Evolutionary conservation across 75 land plant species (phyloP).

Genomic region (Sequoiadendron giganteum): DNA sequence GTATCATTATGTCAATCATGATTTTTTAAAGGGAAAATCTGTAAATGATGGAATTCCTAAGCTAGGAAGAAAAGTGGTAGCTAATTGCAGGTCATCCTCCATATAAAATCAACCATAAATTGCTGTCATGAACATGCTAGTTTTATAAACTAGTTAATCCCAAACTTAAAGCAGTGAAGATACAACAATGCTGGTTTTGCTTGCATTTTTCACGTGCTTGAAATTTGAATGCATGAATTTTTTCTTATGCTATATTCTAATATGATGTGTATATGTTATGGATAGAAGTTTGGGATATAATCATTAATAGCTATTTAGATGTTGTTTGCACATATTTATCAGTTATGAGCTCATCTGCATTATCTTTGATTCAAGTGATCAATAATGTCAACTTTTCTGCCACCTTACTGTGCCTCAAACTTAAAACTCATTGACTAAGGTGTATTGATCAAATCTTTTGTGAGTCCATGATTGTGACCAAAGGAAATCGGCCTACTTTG

Average conservation of each 20-base stretch:
- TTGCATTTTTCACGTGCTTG: background rate
- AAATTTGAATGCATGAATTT: background rate
- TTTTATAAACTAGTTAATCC: background rate
- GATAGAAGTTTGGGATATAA: background rate
- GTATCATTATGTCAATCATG: background rate
- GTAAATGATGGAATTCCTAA: background rate
- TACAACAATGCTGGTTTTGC: background rate
- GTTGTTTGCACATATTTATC: background rate
- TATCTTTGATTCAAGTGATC: background rate
- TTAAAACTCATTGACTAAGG: background rate
- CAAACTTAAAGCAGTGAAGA: background rate
- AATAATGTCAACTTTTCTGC: background rate
- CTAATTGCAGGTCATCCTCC: background rate
- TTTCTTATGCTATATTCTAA: background rate
- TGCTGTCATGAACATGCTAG: background rate
- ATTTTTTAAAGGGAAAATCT: background rate
- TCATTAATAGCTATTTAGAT: background rate
- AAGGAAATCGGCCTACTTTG: background rate
- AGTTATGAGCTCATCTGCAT: background rate
- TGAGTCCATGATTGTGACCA: background rate
- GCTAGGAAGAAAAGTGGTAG: background rate
- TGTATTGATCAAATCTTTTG: background rate
- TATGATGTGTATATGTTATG: background rate
- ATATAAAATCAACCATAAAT: background rate
- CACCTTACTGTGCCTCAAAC: background rate